Conservation (phyloP, 345 rosid genomes). For the Chamaenerion angustifolium region DNA sequence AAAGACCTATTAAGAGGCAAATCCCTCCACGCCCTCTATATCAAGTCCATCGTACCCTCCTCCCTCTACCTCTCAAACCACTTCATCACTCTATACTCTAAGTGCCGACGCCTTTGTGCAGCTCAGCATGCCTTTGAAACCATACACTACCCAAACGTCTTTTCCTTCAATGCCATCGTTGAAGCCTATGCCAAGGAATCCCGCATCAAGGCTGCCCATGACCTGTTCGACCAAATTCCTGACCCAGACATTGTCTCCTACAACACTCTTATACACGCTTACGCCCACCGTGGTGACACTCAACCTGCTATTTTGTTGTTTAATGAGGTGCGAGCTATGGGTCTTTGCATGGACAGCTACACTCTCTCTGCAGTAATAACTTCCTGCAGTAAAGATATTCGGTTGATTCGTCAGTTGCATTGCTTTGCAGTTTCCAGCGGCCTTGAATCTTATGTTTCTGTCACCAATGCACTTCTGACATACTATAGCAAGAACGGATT, state of each 20-base stretch:
- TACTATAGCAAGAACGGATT: conserved; percentile 52
- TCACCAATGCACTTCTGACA: conserved; percentile 55
- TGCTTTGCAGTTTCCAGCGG: conserved; percentile 43
- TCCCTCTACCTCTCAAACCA: conserved; percentile 82
- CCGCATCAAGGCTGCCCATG: conserved; percentile 27
- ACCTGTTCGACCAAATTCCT: conserved; percentile 75
- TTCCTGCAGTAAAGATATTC: conserved; percentile 32
- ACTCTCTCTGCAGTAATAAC: conserved; percentile 64
- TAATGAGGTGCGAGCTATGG: conserved; percentile 35
- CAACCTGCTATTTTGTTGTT: conserved; percentile 35
- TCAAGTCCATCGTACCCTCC: conserved; percentile 50
- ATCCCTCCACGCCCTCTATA: conserved; percentile 53
- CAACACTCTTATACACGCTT: conserved; percentile 64
- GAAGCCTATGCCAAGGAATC: conserved; percentile 37
- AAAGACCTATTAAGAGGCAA: conserved; percentile 48
- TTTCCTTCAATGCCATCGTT: conserved; percentile 66
- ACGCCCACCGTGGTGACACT: conserved; percentile 44
- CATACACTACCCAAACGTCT: conserved; percentile 42
- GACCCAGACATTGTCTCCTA: conserved; percentile 63
- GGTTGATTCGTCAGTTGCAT: conserved; percentile 54
- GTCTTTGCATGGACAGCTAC: conserved; percentile 53
- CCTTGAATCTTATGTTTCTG: conserved; percentile 53
- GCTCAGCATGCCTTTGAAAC: conserved; percentile 40
- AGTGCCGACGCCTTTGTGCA: conserved; percentile 37
- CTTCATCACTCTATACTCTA: conserved; percentile 80